These are phyloP conservation scores for Colletotrichum theobromicola DNA, from an alignment of 2,329 filamentous ascomycete genomes.

Conservation along the genomic window DNA sequence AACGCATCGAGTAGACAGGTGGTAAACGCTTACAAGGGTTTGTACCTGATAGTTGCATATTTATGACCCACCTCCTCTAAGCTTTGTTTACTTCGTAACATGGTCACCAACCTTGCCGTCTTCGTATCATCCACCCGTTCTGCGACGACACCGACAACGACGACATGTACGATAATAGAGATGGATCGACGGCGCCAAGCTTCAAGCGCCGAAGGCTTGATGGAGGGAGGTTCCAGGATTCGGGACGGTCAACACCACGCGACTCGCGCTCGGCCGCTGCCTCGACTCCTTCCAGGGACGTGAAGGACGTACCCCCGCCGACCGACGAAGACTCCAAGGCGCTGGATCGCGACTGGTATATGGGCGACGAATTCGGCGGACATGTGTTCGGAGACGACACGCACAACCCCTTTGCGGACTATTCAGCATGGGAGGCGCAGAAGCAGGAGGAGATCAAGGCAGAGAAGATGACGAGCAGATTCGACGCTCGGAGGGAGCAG, in stretches of 20 bases:
- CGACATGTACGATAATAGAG: conserved; percentile 34
- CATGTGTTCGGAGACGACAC: conserved; percentile 88
- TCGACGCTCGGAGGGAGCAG: conserved; percentile 75
- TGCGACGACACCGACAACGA: not conserved
- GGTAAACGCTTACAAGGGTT: not conserved
- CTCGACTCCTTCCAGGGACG: conserved; percentile 44
- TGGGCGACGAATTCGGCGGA: conserved; percentile 79
- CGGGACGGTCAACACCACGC: conserved; percentile 45
- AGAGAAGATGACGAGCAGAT: conserved; percentile 80
- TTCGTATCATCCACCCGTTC: not conserved
- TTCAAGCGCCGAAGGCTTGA: conserved; percentile 73
- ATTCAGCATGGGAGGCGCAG: conserved; percentile 72
- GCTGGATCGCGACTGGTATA: conserved; percentile 92
- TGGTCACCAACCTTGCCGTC: not conserved
- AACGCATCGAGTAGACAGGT: not conserved
- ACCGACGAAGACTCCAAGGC: conserved; percentile 74
- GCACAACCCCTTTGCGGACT: conserved; percentile 89
- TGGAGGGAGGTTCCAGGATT: conserved; percentile 33
- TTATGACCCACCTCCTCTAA: not conserved
- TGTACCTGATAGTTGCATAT: not conserved
- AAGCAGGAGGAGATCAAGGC: conserved; percentile 77
- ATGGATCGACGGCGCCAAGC: conserved; percentile 40
- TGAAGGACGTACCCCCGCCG: conserved; percentile 56
- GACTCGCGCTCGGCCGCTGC: conserved; percentile 39
- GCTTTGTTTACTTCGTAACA: not conserved